phyloP scores from a whole-genome alignment of 2,329 filamentous ascomycete species.

The Phyllosticta paracitricarpa region DNA sequence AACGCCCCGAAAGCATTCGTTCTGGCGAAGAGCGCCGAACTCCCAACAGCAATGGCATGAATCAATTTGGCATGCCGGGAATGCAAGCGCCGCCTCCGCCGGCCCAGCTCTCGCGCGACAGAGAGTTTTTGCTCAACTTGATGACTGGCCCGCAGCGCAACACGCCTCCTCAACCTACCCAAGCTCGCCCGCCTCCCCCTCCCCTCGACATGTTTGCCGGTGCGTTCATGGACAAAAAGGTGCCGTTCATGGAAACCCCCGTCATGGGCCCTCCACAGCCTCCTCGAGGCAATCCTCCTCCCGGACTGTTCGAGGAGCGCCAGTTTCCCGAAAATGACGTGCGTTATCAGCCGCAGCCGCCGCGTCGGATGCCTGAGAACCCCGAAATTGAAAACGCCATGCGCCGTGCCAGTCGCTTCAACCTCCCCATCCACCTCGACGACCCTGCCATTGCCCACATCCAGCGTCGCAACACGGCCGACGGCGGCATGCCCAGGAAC shows the following conservation, averaged over 20 bases:
- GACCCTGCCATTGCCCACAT: constrained; percentile 22
- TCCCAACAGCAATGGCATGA: constrained; percentile 2
- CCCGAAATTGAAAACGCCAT: constrained; percentile 23
- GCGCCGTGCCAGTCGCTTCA: constrained; percentile 14
- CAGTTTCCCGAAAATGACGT: constrained; percentile 9
- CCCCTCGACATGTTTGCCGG: constrained; percentile 17
- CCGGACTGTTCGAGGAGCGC: constrained; percentile 27
- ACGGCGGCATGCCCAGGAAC: constrained; percentile 19
- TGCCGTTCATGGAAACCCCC: constrained; percentile 22
- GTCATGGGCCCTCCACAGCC: background rate
- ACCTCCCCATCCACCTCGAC: constrained; percentile 20
- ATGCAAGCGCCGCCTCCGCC: background rate
- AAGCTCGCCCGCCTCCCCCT: constrained; percentile 9
- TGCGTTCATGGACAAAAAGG: constrained; percentile 24
- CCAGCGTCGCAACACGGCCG: constrained; percentile 27
- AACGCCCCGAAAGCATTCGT: constrained; percentile 8
- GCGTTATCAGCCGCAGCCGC: constrained; percentile 3
- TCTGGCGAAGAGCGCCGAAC: constrained; percentile 5
- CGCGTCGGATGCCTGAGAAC: constrained; percentile 23
- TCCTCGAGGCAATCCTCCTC: constrained; percentile 30
- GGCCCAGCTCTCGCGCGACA: constrained; percentile 47
- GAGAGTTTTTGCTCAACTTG: constrained; percentile 76
- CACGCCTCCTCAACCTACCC: constrained; percentile 24
- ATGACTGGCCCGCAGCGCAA: constrained; percentile 44
- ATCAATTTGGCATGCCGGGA: background rate